Conservation (phyloP, 2,329 filamentous ascomycete species). For the Triangularia verruculosa region DNA sequence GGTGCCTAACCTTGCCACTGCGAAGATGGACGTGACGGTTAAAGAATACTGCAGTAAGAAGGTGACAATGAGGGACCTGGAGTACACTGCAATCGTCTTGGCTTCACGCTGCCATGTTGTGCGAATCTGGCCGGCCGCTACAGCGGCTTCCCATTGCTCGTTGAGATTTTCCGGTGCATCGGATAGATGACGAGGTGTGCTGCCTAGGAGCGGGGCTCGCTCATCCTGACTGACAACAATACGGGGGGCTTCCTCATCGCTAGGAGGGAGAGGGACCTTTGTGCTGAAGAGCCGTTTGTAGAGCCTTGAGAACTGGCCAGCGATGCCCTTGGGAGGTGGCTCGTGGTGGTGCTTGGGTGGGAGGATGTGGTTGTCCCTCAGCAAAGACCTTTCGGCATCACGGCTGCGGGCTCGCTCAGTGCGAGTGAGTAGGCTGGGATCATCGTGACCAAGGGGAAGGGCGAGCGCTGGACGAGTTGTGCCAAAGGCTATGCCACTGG, state of each 20-base stretch:
- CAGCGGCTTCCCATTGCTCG: conserved; percentile 81
- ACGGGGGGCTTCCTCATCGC: conserved; percentile 40
- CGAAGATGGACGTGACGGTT: conserved; percentile 78
- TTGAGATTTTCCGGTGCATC: conserved; percentile 56
- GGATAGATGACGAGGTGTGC: conserved; percentile 25
- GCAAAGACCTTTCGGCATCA: conserved; percentile 37
- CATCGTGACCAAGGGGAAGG: conserved; percentile 47
- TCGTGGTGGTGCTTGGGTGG: conserved; percentile 54
- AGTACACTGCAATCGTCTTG: conserved; percentile 73
- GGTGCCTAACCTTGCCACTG: conserved; percentile 71
- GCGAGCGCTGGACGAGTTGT: conserved; percentile 68
- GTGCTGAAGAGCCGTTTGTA: conserved; percentile 49
- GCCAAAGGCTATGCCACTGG: conserved; percentile 71
- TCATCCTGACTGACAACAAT: conserved; percentile 46
- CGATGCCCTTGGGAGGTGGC: conserved; percentile 5
- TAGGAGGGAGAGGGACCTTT: conserved; percentile 40
- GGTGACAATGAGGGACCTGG: conserved; percentile 67
- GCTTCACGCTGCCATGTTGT: conserved; percentile 91
- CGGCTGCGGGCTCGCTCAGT: conserved; percentile 40
- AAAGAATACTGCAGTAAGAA: conserved; percentile 81
- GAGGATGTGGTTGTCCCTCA: conserved; percentile 64
- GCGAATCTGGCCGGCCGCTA: conserved; percentile 73
- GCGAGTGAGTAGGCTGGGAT: conserved; percentile 47
- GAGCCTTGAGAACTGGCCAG: conserved; percentile 3
- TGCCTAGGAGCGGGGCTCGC: conserved; percentile 40